phyloP scores from a whole-genome alignment of 179 eudicot species.

The Pouteria campechiana region DNA sequence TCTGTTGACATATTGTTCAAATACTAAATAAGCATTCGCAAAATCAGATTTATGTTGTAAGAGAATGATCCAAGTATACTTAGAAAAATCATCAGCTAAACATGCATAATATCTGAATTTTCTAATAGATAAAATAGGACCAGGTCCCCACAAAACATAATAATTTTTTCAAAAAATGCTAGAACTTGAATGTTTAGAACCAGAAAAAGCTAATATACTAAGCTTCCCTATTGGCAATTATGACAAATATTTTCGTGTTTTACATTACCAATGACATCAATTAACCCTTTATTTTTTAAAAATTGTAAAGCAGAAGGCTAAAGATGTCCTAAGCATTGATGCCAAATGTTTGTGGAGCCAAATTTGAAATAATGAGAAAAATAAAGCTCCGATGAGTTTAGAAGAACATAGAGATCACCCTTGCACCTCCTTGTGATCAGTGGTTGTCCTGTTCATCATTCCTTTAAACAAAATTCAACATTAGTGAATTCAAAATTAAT shows the following conservation, averaged over 20 bases:
- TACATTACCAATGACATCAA: neutral
- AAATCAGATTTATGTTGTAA: no score
- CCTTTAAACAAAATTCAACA: neutral
- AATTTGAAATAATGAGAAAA: neutral
- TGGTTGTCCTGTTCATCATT: neutral
- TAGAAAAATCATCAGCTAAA: no score
- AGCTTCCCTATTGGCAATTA: neutral
- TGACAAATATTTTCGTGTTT: neutral
- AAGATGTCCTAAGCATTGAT: neutral
- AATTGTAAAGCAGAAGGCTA: neutral
- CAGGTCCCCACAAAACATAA: no score
- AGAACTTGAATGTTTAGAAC: no score
- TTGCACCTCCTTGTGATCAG: neutral
- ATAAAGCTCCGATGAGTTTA: neutral
- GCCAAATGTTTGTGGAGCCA: neutral
- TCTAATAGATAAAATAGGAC: no score
- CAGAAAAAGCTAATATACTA: no score
- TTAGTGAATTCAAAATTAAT: neutral
- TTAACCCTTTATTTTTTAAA: neutral
- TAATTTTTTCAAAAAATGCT: no score
- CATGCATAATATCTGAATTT: no score
- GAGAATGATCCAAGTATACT: no score
- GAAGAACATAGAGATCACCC: constrained; percentile 1
- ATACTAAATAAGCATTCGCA: no score
- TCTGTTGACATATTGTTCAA: no score